A percentile compares a stretch with the other conserved stretches of the same genome.
These are phyloP conservation scores for Camelina laxa DNA, from an alignment of 345 rosid species.

Conservation along the genomic window DNA sequence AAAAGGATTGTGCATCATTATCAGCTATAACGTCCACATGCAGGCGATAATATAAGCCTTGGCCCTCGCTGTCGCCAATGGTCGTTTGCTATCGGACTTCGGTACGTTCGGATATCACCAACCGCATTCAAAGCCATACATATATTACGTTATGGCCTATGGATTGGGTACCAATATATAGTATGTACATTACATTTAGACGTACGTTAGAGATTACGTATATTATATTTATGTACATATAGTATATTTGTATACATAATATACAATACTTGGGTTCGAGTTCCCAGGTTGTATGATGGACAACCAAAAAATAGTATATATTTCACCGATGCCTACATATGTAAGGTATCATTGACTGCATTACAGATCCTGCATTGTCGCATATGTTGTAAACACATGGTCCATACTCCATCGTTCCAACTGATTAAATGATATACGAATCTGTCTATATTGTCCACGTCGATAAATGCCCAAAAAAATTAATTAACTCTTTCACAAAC, in stretches of 20 bases:
- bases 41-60: conserved; percentile 9
- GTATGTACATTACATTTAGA: conserved; percentile 17
- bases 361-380: conserved; percentile 47
- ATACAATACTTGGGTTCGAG: conserved; percentile 26
- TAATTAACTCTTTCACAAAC: neutral
- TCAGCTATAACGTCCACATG: conserved; percentile 12
- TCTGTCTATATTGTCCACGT: conserved; percentile 35
- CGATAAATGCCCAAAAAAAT: neutral
- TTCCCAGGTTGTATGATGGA: conserved; percentile 30
- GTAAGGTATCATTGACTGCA: conserved; percentile 35
- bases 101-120: conserved; percentile 26
- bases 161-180: neutral
- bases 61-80: conserved; percentile 35
- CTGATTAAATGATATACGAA: conserved; percentile 31
- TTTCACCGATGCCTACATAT: conserved; percentile 27
- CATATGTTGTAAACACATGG: conserved; percentile 44
- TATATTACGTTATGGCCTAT: conserved; percentile 20
- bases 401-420: conserved; percentile 40
- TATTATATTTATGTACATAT: conserved; percentile 3
- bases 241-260: neutral
- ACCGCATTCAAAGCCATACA: conserved; percentile 29
- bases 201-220: conserved; percentile 29
- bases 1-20: neutral
- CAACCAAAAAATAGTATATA: conserved; percentile 22
- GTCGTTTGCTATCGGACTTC: conserved; percentile 20